These are phyloP conservation scores for Xylariaceae sp. DNA, from an alignment of 2,329 filamentous ascomycete species.

Conservation along the genomic window DNA sequence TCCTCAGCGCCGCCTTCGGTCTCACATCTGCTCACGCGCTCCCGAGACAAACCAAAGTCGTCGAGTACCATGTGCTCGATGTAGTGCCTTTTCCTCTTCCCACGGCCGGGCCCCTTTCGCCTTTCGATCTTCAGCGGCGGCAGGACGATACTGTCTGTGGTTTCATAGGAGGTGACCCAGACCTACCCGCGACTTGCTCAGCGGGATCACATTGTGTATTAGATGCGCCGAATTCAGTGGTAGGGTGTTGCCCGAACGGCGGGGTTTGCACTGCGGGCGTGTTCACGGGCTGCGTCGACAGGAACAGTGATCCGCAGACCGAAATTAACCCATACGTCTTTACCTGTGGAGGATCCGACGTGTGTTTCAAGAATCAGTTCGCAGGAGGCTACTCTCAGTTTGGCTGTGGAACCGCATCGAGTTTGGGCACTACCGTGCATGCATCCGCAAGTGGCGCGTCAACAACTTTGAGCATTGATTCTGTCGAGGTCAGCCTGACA, in stretches of 20 bases:
- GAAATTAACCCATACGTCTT: conserved; percentile 56
- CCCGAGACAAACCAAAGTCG: conserved; percentile 40
- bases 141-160: conserved; percentile 56
- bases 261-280: conserved; percentile 53
- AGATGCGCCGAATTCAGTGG: conserved; percentile 46
- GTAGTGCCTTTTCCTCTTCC: conserved; percentile 42
- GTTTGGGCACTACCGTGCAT: conserved; percentile 48
- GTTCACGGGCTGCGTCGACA: conserved; percentile 57
- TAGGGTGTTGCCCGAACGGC: conserved; percentile 57
- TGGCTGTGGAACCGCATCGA: conserved; percentile 52
- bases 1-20: conserved; percentile 34
- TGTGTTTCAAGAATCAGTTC: conserved; percentile 56
- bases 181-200: conserved; percentile 55
- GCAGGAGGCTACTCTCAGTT: conserved; percentile 56
- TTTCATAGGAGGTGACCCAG: conserved; percentile 52
- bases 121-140: conserved; percentile 38
- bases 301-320: conserved; percentile 47
- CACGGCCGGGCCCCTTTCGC: conserved; percentile 40
- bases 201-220: conserved; percentile 58
- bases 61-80: conserved; percentile 38
- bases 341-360: conserved; percentile 49
- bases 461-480: conserved; percentile 36
- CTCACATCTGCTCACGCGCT: conserved; percentile 38
- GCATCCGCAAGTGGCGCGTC: conserved; percentile 44
- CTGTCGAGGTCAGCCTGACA: conserved; percentile 41